Percentiles rank a stretch among this genome's conserved stretches.
phyloP scores from a whole-genome alignment of 495 filamentous ascomycete genomes.

The Neurospora sp. region DNA sequence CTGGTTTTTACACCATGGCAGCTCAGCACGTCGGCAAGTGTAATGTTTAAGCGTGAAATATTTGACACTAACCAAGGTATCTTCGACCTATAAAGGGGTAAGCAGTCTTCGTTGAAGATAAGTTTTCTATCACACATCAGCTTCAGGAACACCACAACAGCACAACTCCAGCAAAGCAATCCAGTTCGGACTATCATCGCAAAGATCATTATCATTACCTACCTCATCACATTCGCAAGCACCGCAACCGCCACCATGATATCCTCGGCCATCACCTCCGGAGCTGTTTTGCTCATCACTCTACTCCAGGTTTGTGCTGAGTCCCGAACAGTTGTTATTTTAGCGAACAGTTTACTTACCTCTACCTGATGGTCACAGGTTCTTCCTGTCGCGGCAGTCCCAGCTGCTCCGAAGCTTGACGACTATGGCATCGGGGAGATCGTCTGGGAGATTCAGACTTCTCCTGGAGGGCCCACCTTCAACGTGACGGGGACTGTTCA shows the following conservation, averaged over 20 bases:
- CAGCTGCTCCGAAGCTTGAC: not conserved
- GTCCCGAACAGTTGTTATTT: too few relatives aligned
- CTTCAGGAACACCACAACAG: not conserved
- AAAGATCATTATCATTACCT: not conserved
- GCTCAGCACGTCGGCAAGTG: too few relatives aligned
- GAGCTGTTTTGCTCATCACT: not conserved
- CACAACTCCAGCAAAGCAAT: not conserved
- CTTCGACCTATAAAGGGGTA: not conserved
- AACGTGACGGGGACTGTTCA: too few relatives aligned
- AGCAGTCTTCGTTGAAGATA: not conserved
- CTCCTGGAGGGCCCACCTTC: too few relatives aligned
- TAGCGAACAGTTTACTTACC: not conserved
- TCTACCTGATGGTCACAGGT: not conserved
- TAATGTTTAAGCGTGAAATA: too few relatives aligned
- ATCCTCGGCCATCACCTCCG: not conserved
- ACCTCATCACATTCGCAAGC: not conserved
- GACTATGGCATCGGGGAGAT: too few relatives aligned
- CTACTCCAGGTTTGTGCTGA: not conserved
- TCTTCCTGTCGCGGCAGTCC: not conserved
- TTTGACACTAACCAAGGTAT: not conserved
- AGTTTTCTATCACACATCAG: not conserved
- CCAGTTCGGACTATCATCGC: not conserved
- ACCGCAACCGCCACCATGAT: not conserved
- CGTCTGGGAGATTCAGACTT: too few relatives aligned
- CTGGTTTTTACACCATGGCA: too few relatives aligned